Evolutionary conservation across 805 yeast species (phyloP).

Genomic region (Limtongia smithiae): DNA sequence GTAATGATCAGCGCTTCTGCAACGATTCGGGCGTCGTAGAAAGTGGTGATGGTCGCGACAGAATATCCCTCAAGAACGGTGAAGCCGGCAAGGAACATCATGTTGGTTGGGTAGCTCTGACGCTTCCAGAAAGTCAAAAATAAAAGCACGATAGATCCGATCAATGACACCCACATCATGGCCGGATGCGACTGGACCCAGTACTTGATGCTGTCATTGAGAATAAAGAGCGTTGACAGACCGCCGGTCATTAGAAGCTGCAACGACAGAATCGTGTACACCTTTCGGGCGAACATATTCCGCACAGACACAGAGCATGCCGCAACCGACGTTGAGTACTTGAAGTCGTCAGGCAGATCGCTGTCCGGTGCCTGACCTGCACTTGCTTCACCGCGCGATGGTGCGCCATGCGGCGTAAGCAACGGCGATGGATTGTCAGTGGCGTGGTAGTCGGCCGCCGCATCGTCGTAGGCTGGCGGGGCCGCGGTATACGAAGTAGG

Average conservation of each 20-base stretch:
- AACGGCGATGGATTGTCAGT: constrained; percentile 9
- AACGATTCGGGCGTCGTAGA: constrained; percentile 60
- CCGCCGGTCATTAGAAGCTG: constrained; percentile 63
- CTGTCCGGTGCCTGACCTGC: constrained; percentile 17
- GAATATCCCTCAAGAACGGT: constrained; percentile 73
- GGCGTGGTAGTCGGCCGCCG: neutral
- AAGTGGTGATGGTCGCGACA: constrained; percentile 62
- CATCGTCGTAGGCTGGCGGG: constrained; percentile 19
- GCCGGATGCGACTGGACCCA: constrained; percentile 61
- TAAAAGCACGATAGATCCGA: constrained; percentile 62
- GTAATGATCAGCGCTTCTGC: constrained; percentile 71
- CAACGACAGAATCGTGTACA: constrained; percentile 62
- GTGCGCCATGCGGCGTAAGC: constrained; percentile 15
- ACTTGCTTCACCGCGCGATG: constrained; percentile 7
- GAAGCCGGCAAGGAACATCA: constrained; percentile 58
- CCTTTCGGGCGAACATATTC: constrained; percentile 72
- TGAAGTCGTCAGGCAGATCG: constrained; percentile 57
- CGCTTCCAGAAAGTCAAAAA: constrained; percentile 62
- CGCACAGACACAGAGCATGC: constrained; percentile 74
- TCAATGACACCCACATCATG: constrained; percentile 53
- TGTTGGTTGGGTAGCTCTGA: constrained; percentile 63
- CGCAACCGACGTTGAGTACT: constrained; percentile 71
- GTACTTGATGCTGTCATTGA: constrained; percentile 43
- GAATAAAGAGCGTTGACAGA: constrained; percentile 51
- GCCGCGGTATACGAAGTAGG: constrained; percentile 16